Base-by-base conservation (phyloP, 257 asterid genomes). In the Primulina eburnea region DNA sequence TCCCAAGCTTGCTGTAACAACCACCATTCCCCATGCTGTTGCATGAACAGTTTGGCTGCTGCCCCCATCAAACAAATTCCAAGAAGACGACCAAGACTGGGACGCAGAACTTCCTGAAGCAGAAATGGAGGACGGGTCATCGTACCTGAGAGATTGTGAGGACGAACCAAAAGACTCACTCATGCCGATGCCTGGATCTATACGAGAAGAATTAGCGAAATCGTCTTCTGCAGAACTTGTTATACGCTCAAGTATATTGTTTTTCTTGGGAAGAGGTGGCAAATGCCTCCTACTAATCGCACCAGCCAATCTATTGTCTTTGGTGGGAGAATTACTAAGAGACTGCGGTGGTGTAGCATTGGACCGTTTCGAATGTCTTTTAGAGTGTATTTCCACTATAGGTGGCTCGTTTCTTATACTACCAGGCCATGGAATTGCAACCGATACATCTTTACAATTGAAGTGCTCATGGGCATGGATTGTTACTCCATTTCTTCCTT, bases 21-120 rank as follows among this genome's bases (percentile, higher is more conserved):
- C 85, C 37, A 86, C 97, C 82, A 81, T 29, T 1, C 99, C 99
- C 99, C 99, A 89, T 5, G 99, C 96, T n/a, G 97, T 88, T 35
- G 97, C 97, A 71, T 86, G 92, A 17, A 86, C 78, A 10, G 92
- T 80, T 21, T 80, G 71, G 68, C 79, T 72, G 34, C 56, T 66
- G 16, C 76, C 75, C 16, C 75, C 76, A 16, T 86, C 87, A 7
- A 67, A 62, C 28, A 65, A 56, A 7, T 82, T 56, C 81, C 82
- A 75, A 7, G 82, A 76, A 26, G 83, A 76, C 10, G 86, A 81
- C 82, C 79, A 82, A 16, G 87, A 78, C 3, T 72, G 90, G 24
- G 95, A 87, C 1, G 62, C 60, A 2, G 77, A 67, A 64, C 57
- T 69, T 64, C 70, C 72, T 16, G 88, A 78, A 30, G 89, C 78